Evolutionary conservation across 257 asterid genomes (phyloP).

Genomic region (Rhazya stricta): DNA sequence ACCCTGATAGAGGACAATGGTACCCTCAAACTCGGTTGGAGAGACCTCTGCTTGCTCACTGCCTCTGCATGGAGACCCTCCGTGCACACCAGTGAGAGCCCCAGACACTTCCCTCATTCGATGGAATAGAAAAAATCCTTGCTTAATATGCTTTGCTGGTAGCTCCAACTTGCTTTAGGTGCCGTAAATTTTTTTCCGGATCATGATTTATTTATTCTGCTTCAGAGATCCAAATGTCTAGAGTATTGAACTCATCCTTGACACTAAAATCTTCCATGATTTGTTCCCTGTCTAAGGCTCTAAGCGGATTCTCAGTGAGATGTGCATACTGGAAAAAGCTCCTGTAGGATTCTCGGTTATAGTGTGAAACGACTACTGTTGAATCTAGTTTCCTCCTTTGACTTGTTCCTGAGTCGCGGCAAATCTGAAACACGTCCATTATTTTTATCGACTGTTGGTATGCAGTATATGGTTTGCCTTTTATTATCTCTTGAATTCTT

Average conservation of each 20-base stretch:
- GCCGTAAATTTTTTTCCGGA: background rate
- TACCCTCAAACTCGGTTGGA: conserved; percentile 93
- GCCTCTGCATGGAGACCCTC: conserved; percentile 90
- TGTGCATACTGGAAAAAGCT: background rate
- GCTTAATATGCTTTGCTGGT: background rate
- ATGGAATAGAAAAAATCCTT: conserved; percentile 7
- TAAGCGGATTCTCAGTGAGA: background rate
- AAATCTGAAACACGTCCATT: background rate
- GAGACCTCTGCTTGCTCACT: conserved; percentile 93
- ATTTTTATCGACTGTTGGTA: background rate
- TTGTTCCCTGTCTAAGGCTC: background rate
- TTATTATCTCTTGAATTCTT: background rate
- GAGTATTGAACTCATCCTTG: background rate
- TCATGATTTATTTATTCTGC: background rate
- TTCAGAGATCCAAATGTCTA: background rate
- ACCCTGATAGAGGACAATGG: conserved; percentile 93
- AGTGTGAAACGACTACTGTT: background rate
- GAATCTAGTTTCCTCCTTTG: background rate
- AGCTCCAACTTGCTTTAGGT: background rate
- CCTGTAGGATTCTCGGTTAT: background rate
- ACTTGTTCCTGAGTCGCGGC: background rate
- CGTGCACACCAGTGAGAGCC: conserved; percentile 7
- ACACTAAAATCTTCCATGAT: background rate
- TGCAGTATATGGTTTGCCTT: background rate
- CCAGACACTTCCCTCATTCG: conserved; percentile 19